phyloP scores from a whole-genome alignment of 2,329 filamentous ascomycete genomes.

The Daldinia sp. region DNA sequence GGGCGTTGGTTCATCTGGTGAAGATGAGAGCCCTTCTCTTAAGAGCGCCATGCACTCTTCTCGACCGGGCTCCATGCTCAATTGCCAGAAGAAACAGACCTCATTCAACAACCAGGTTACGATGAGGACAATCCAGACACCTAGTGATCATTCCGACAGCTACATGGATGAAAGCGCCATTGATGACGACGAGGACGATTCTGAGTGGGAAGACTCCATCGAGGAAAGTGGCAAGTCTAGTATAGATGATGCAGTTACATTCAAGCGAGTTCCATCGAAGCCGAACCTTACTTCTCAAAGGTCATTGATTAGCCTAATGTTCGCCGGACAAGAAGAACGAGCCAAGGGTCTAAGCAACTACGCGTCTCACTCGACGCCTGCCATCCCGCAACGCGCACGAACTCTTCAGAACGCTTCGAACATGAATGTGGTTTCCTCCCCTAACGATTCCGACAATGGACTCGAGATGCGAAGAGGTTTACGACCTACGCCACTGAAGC shows the following conservation, averaged over 20 bases:
- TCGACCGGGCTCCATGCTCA: slow-evolving; percentile 57
- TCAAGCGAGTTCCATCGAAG: slow-evolving; percentile 91
- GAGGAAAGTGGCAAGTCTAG: slow-evolving; percentile 87
- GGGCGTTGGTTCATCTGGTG: slow-evolving; percentile 71
- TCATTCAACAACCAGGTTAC: slow-evolving; percentile 84
- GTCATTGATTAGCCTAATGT: slow-evolving; percentile 89
- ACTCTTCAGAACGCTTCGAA: slow-evolving; percentile 59
- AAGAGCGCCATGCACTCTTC: slow-evolving; percentile 64
- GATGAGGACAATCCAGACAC: slow-evolving; percentile 73
- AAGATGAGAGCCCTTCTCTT: slow-evolving; percentile 80
- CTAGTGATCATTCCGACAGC: slow-evolving; percentile 68
- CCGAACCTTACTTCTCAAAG: slow-evolving; percentile 85
- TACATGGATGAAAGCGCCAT: slow-evolving; percentile 87
- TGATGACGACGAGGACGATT: slow-evolving; percentile 74
- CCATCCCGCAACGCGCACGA: slow-evolving; percentile 75
- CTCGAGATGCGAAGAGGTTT: slow-evolving; percentile 73
- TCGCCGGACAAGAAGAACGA: slow-evolving; percentile 81
- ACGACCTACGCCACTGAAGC: slow-evolving; percentile 62
- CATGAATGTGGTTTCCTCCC: slow-evolving; percentile 61
- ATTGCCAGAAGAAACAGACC: slow-evolving; percentile 76
- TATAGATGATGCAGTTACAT: slow-evolving; percentile 81
- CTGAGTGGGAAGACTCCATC: slow-evolving; percentile 74
- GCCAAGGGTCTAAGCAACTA: slow-evolving; percentile 76
- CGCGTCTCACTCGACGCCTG: slow-evolving; percentile 74
- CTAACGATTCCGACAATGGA: slow-evolving; percentile 71